A percentile compares a stretch with the other conserved stretches of the same genome.
These are phyloP conservation scores for Trichoderma brevicompactum DNA, from an alignment of 2,329 filamentous ascomycete species.

Conservation along the genomic window DNA sequence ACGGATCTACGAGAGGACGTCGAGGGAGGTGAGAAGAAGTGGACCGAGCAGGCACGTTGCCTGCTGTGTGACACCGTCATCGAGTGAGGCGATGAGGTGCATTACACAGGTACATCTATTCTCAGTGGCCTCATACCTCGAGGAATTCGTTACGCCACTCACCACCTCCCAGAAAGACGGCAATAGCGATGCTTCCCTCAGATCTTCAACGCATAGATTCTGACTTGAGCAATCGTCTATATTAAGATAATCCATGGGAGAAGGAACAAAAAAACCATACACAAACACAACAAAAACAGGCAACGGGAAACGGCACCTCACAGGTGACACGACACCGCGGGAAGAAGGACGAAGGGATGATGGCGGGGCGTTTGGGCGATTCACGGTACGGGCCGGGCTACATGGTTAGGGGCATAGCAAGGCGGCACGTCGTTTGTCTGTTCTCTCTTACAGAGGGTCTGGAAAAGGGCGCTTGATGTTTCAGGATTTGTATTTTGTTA, in stretches of 20 bases:
- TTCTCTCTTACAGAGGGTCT: constrained; percentile 19
- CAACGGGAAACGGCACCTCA: neutral
- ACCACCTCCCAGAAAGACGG: neutral
- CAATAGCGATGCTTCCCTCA: neutral
- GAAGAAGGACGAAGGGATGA: constrained; percentile 1
- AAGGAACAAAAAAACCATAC: neutral
- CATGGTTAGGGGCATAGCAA: constrained; percentile 23
- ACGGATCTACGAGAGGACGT: constrained; percentile 55
- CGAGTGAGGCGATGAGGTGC: constrained; percentile 40
- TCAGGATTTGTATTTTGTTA: constrained; percentile 11
- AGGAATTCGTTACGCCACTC: neutral
- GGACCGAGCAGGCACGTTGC: constrained; percentile 56
- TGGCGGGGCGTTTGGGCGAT: constrained; percentile 24
- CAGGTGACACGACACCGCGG: constrained; percentile 5
- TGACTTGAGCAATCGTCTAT: neutral
- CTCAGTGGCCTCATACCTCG: neutral
- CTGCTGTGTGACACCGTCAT: constrained; percentile 55
- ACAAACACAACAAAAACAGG: neutral
- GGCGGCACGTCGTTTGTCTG: constrained; percentile 17
- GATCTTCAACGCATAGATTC: neutral
- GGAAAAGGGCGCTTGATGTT: constrained; percentile 14
- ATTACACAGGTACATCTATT: neutral
- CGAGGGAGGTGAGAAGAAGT: constrained; percentile 54
- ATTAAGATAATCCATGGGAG: constrained; percentile 8
- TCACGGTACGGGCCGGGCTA: constrained; percentile 15